phyloP scores from a whole-genome alignment of 345 rosid genomes.

The Populus euphratica region DNA sequence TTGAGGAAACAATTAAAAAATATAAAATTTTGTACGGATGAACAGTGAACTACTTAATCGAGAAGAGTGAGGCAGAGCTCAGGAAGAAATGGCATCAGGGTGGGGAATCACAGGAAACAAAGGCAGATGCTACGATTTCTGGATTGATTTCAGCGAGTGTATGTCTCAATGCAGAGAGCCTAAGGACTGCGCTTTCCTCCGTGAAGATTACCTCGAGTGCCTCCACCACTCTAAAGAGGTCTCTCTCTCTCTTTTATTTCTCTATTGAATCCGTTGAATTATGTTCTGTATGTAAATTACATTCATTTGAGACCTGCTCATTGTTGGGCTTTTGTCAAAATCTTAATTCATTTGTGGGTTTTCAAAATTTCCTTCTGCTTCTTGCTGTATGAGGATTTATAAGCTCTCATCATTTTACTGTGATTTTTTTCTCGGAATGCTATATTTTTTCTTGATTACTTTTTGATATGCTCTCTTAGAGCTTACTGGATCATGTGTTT shows the following conservation, averaged over 20 bases:
- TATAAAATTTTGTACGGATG: too few relatives aligned
- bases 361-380: not conserved
- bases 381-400: not conserved
- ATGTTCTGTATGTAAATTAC: not conserved
- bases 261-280: not conserved
- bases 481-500: not conserved
- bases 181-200: constrained; percentile 83
- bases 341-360: not conserved
- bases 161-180: constrained; percentile 93
- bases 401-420: not conserved
- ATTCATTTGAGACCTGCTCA: not conserved
- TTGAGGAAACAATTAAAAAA: too few relatives aligned
- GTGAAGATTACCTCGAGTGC: constrained; percentile 96
- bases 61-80: not conserved
- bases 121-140: constrained; percentile 94
- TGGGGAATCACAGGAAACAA: constrained; percentile 97
- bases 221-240: constrained; percentile 99
- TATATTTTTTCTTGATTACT: not conserved
- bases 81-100: constrained; percentile 69
- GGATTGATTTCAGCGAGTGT: constrained; percentile 89
- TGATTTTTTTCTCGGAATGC: not conserved
- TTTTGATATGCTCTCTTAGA: not conserved
- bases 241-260: not conserved
- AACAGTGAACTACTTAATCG: too few relatives aligned
- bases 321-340: not conserved